Evolutionary conservation across 129 eudicot genomes (phyloP), one percentile per base, ranked within the genome.

Genomic region (Erigeron canadensis): DNA sequence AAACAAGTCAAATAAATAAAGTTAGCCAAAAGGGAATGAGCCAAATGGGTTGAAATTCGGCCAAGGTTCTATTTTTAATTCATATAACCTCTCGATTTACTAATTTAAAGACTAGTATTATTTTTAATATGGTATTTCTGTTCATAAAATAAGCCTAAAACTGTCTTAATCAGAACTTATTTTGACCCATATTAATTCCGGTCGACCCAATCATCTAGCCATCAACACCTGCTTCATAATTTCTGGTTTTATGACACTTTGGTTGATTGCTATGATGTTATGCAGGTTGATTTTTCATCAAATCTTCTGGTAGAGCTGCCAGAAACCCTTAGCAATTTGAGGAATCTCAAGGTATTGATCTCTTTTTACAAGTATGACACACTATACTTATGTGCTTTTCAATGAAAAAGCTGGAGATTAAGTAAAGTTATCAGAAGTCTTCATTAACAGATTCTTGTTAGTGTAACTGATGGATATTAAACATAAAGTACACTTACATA

Each of bases 301-400:
- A 95, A 95, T 90, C 90, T 95, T 77, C 85, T 95, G 41, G 70
- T 70, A 21, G 91, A 95, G 78, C 81, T 95, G 71, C 97, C 97
- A 10, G 94, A 82, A 66, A 77, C 91, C 60, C 41, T 94, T 19
- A 82, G 97, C 81, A 77, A 73, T 22, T 80, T 94, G 72, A 79
- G 71, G 61, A 74, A 82, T 75, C 89, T 94, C 64, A 94, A 87
- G 97, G 99, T 87, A 18, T 28, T 38, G 56, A 17, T 74, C 15
- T 60, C 61, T 10, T 38, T 50, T n/a, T n/a, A n/a, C n/a, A n/a
- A 50, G 7, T 28, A 28, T 28, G 34, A 28, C 34, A 23, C 34
- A 28, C 34, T 28, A 28, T 28, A 28, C 1, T 28, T 0, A 28
- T 28, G 34, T 28, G 34, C 1, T 28, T 28, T 2, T 28, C 3